Evolutionary conservation across 495 filamentous ascomycete species (phyloP).

Genomic region (Penicillium simplicissimum): DNA sequence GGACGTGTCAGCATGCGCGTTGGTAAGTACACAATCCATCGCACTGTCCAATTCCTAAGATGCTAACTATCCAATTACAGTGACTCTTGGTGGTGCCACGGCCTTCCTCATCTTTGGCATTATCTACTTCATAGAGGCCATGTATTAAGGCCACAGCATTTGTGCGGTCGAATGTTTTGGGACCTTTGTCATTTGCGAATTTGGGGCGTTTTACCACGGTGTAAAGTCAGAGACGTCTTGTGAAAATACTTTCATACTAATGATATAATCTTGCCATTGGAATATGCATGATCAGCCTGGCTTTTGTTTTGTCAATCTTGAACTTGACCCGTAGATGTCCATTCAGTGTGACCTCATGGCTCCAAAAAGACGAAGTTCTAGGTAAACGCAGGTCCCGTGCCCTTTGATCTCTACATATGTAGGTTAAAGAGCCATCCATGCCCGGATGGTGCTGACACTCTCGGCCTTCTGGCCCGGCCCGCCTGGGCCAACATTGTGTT

Average conservation of each 20-base stretch:
- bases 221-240: constrained; percentile 24
- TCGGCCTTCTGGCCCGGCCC: too few species aligned
- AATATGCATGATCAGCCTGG: constrained; percentile 9
- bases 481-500: too few species aligned
- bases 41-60: background rate
- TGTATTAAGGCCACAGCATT: constrained; percentile 48
- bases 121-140: constrained; percentile 84
- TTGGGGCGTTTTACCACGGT: constrained; percentile 9
- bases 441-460: too few species aligned
- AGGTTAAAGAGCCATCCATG: too few species aligned
- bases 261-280: constrained; percentile 26
- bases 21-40: constrained; percentile 64
- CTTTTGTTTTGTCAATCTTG: background rate
- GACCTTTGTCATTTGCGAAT: constrained; percentile 14
- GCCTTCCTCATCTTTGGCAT: constrained; percentile 89
- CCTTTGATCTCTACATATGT: too few species aligned
- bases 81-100: constrained; percentile 90
- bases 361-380: too few species aligned
- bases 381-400: too few species aligned
- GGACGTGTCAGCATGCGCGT: constrained; percentile 93
- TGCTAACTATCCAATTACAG: constrained; percentile 47
- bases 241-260: constrained; percentile 24
- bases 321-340: background rate
- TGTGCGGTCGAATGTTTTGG: constrained; percentile 14
- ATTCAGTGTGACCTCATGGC: too few species aligned